Evolutionary conservation across 371 early-diverging fungal species (phyloP).

Genomic region (Catenaria anguillulae): DNA sequence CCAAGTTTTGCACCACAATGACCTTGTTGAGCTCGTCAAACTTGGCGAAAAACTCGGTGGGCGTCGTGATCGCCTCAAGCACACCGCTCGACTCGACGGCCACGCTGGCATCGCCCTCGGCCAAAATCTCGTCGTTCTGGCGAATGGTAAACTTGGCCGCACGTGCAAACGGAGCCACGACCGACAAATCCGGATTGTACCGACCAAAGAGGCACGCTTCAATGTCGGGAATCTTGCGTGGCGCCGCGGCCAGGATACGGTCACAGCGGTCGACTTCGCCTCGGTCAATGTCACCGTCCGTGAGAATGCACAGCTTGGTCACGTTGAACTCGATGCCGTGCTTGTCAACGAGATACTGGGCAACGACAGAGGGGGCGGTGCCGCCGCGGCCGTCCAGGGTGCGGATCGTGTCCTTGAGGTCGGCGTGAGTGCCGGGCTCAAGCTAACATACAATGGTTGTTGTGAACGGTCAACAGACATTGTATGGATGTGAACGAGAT

Average conservation of each 20-base stretch:
- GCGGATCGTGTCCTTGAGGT: neutral
- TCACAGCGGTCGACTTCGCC: neutral
- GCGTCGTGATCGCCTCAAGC: neutral
- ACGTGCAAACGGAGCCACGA: neutral
- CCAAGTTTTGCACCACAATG: neutral
- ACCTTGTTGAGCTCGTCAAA: neutral
- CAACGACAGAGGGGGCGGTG: neutral
- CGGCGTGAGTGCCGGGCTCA: too few relatives aligned
- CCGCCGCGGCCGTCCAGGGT: conserved; percentile 1
- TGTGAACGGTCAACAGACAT: too few relatives aligned
- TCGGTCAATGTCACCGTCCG: neutral
- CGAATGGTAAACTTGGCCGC: neutral
- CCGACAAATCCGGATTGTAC: neutral
- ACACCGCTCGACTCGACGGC: neutral
- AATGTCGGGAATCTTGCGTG: neutral
- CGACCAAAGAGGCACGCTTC: neutral
- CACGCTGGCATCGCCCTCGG: neutral
- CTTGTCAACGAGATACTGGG: neutral
- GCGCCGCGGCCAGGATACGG: neutral
- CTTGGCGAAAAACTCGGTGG: neutral
- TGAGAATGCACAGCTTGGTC: neutral
- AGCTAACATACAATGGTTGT: too few relatives aligned
- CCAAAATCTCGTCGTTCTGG: neutral
- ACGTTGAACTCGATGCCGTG: neutral
- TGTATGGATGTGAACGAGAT: too few relatives aligned